Evolutionary conservation across 192 early-diverging fungal genomes (phyloP).

Genomic region (Jimgerdemannia lactiflua): DNA sequence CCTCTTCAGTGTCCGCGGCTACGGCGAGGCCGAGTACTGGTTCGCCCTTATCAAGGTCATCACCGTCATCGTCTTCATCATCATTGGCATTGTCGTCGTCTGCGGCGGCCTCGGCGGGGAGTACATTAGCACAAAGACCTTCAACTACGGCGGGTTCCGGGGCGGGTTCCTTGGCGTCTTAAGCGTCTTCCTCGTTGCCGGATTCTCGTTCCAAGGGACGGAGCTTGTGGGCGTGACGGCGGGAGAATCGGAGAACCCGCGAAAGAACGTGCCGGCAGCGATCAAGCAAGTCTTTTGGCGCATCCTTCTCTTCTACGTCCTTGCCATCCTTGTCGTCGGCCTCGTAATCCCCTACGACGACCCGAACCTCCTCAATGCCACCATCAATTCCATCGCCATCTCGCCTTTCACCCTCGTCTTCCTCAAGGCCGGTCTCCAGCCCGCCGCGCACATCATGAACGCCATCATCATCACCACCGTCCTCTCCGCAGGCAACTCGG

Average conservation of each 20-base stretch:
- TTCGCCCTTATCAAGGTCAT: constrained; percentile 82
- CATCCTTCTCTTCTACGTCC: constrained; percentile 68
- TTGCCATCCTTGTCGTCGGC: constrained; percentile 66
- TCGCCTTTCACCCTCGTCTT: background rate
- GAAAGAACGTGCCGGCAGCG: constrained; percentile 68
- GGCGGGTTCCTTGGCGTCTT: constrained; percentile 62
- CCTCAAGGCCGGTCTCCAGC: constrained; percentile 44
- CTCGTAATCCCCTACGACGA: constrained; percentile 64
- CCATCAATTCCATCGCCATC: background rate
- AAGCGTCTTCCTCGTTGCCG: constrained; percentile 72
- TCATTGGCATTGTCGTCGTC: constrained; percentile 75
- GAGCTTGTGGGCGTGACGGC: constrained; percentile 92
- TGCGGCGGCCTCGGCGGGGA: constrained; percentile 62
- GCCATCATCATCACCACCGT: constrained; percentile 70
- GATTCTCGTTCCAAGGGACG: constrained; percentile 86
- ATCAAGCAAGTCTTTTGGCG: constrained; percentile 77
- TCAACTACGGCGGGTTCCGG: constrained; percentile 56
- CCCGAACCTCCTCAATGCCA: constrained; percentile 39
- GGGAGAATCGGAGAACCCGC: constrained; percentile 78
- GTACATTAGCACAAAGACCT: constrained; percentile 60
- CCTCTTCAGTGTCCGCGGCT: constrained; percentile 68
- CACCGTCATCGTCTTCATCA: constrained; percentile 80
- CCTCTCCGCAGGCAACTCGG: constrained; percentile 72
- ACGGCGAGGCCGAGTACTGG: constrained; percentile 91
- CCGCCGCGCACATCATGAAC: constrained; percentile 65